Percentiles rank a stretch among this genome's conserved stretches.
These are phyloP conservation scores for Chaetomiaceae sp. DNA, from an alignment of 2,329 filamentous ascomycete genomes.

Conservation along the genomic window DNA sequence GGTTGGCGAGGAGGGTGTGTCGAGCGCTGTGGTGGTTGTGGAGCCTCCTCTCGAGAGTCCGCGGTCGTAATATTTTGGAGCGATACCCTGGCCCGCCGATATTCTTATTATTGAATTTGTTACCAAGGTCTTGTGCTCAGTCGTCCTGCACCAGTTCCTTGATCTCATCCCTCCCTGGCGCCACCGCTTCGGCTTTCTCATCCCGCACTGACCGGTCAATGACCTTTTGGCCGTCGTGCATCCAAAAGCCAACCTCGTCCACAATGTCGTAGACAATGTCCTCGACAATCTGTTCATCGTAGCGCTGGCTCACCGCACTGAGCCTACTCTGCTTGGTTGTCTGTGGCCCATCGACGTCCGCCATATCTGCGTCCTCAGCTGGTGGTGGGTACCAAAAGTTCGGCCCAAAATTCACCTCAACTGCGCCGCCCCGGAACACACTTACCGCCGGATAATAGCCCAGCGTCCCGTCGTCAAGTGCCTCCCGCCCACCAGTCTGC, in stretches of 20 bases:
- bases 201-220: slow-evolving; percentile 44
- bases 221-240: slow-evolving; percentile 58
- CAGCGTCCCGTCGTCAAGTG: slow-evolving; percentile 88
- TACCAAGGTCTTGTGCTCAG: slow-evolving; percentile 25
- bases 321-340: slow-evolving; percentile 30
- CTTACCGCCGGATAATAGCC: slow-evolving; percentile 95
- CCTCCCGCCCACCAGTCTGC: slow-evolving; percentile 73
- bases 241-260: slow-evolving; percentile 90
- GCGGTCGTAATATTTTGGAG: slow-evolving; percentile 12
- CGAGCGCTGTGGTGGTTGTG: slow-evolving; percentile 7
- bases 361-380: slow-evolving; percentile 50
- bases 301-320: slow-evolving; percentile 69
- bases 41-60: slow-evolving; percentile 9
- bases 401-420: slow-evolving; percentile 90
- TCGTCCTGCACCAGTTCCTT: slow-evolving; percentile 64
- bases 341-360: slow-evolving; percentile 28
- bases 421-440: slow-evolving; percentile 85
- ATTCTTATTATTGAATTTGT: not conserved
- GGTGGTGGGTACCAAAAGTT: slow-evolving; percentile 86
- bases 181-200: slow-evolving; percentile 39
- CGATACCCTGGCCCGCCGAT: not conserved
- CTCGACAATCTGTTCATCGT: slow-evolving; percentile 89
- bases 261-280: slow-evolving; percentile 90
- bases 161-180: slow-evolving; percentile 51
- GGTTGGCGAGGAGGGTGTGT: slow-evolving; percentile 2